Evolutionary conservation across 1,284 basidiomycete species (phyloP).

Genomic region (Marasmius tenuissimus): DNA sequence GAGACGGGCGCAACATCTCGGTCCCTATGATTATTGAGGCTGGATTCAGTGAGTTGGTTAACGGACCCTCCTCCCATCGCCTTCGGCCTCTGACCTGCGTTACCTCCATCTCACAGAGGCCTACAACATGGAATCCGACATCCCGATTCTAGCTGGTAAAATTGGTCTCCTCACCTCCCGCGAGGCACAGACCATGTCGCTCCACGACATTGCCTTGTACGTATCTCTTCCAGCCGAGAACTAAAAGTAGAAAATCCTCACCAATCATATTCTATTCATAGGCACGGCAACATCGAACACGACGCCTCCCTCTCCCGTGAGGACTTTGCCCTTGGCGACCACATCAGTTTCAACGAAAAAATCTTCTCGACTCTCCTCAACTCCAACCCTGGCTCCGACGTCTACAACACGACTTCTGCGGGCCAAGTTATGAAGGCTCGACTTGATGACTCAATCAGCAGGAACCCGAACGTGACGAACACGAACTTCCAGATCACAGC

Average conservation of each 20-base stretch:
- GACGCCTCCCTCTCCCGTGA: slow-evolving; percentile 22
- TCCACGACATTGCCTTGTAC: slow-evolving; percentile 16
- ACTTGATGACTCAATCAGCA: background rate
- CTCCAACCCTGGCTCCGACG: background rate
- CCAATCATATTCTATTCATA: background rate
- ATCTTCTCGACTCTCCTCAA: background rate
- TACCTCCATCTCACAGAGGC: background rate
- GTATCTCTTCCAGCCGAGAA: background rate
- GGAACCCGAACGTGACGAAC: slow-evolving; percentile 2
- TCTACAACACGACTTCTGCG: background rate
- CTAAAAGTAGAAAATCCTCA: background rate
- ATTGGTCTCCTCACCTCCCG: slow-evolving; percentile 13
- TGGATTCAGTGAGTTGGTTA: slow-evolving; percentile 2
- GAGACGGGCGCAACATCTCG: slow-evolving; percentile 18
- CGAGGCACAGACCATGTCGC: slow-evolving; percentile 3
- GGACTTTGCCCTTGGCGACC: slow-evolving; percentile 17
- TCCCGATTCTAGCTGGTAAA: slow-evolving; percentile 13
- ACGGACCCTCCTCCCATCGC: background rate
- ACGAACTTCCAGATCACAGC: background rate
- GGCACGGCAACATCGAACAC: slow-evolving; percentile 21
- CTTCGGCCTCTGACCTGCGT: background rate
- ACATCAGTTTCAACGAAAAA: slow-evolving; percentile 17
- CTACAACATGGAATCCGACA: slow-evolving; percentile 1
- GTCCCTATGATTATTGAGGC: slow-evolving; percentile 15
- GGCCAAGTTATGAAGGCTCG: slow-evolving; percentile 5